phyloP scores from a whole-genome alignment of 768 basidiomycete genomes.

The Collybia sordida region DNA sequence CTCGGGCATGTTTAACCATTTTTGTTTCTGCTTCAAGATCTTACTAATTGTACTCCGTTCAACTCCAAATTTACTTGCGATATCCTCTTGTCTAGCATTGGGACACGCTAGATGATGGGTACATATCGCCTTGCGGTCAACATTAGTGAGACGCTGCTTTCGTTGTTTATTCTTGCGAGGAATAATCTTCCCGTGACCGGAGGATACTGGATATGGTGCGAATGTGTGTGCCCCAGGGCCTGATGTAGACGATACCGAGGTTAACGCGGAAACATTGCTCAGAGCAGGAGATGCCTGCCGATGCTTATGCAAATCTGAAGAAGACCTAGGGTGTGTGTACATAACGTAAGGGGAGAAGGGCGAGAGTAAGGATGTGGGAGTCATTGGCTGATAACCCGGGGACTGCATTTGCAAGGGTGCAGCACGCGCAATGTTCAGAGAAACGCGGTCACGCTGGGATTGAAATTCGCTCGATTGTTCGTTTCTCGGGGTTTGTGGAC shows the following conservation, averaged over 20 bases:
- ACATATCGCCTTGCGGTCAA: conserved; percentile 77
- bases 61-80: conserved; percentile 71
- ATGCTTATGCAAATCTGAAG: conserved; percentile 36
- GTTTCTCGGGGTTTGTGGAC: conserved; percentile 37
- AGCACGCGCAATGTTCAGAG: conserved; percentile 26
- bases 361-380: conserved; percentile 43
- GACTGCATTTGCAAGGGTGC: conserved; percentile 30
- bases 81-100: conserved; percentile 78
- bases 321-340: conserved; percentile 46
- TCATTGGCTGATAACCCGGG: conserved; percentile 45
- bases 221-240: conserved; percentile 18
- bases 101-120: conserved; percentile 62
- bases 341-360: conserved; percentile 41
- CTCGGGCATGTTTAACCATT: conserved; percentile 72
- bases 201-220: conserved; percentile 10
- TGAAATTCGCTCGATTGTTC: conserved; percentile 30
- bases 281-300: conserved; percentile 63
- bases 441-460: conserved; percentile 27
- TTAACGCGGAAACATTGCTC: conserved; percentile 53
- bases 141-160: conserved; percentile 74
- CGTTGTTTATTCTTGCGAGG: conserved; percentile 40
- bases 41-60: conserved; percentile 95
- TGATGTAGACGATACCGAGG: conserved; percentile 45
- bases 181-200: conserved; percentile 6
- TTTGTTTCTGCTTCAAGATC: conserved; percentile 81